Conservation (phyloP, 805 yeast species). For the Candida stauntonica region DNA sequence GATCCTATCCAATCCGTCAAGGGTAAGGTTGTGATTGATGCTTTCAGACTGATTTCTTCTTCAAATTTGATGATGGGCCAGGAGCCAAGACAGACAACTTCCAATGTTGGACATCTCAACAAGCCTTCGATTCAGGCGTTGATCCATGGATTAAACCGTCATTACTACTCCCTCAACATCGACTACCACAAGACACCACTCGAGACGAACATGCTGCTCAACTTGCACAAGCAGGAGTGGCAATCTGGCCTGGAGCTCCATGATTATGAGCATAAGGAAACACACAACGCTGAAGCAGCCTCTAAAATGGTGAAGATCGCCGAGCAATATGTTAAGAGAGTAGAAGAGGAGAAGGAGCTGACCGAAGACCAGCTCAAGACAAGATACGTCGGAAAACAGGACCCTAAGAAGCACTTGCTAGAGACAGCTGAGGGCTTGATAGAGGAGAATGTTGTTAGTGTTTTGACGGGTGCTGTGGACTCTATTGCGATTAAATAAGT, state of each 20-base stretch:
- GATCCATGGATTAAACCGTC: constrained; percentile 95
- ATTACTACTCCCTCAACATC: constrained; percentile 91
- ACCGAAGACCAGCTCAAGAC: constrained; percentile 87
- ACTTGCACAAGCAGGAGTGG: constrained; percentile 94
- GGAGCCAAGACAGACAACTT: constrained; percentile 97
- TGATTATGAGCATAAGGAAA: constrained; percentile 75
- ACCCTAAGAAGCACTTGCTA: constrained; percentile 94
- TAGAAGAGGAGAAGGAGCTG: constrained; percentile 87
- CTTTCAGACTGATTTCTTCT: constrained; percentile 90
- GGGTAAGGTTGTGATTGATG: constrained; percentile 98
- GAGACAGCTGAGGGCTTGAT: constrained; percentile 83
- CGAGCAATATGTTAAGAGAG: constrained; percentile 81
- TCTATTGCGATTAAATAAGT: constrained; percentile 76
- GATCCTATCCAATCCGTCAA: constrained; percentile 98
- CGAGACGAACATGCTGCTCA: constrained; percentile 91
- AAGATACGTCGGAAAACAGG: constrained; percentile 96
- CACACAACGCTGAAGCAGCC: constrained; percentile 66
- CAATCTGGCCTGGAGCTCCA: constrained; percentile 80
- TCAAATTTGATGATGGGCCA: constrained; percentile 89
- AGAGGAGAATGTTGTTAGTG: constrained; percentile 86
- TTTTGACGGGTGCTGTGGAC: constrained; percentile 86
- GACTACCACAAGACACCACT: constrained; percentile 89
- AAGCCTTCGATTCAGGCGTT: constrained; percentile 96
- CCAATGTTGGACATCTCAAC: constrained; percentile 90
- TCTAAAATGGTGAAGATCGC: constrained; percentile 85